Base-by-base conservation (phyloP, 2,329 filamentous ascomycete genomes). In the Albifimbria verrucaria region DNA sequence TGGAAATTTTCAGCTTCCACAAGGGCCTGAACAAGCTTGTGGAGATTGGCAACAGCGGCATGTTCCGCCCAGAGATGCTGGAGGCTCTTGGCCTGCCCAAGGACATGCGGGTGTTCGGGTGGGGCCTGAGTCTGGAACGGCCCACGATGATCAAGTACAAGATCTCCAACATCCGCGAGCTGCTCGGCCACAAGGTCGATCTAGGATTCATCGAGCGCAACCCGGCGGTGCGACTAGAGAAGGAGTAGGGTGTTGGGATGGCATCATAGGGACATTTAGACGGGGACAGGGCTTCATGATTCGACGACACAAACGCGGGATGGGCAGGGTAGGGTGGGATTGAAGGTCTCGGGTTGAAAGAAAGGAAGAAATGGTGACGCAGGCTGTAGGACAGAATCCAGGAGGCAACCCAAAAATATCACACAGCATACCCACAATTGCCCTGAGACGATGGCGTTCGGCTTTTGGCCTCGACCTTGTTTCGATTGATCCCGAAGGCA, bases 1-100 rank as follows among this genome's bases (percentile, higher is more conserved):
- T 99, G 92, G 94, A 99, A 74, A 96, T 99, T 61, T 99, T 97
- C 76, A 91, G 90, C 60, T 97, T 88, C 78, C 94, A 97, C 78
- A 83, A 88, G 65, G 93, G 92, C 3, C 77, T 97, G 48, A 84
- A 84, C 65, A 96, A 96, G 78, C 88, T 95, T 76, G 90, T 97
- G 23, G 94, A 97, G 77, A 97, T 97, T 68, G 94, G 94, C 55
- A 97, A 99, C 77, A 93, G 88, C 63, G 94, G 94, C 58, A 97
- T 99, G 92, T 99, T 99, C 85, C 82, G 94, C 60, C 92, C 94
- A 2, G 94, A 99, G 75, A 97, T 97, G 93, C 73, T 97, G 66
- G 89, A 96, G 74, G 80, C 92, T 5, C 96, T 97, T 92, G 93
- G 93, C 28, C 73, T 97, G 65, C 92, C 92, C 22, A 91, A 87